Conservation (phyloP, 768 basidiomycete genomes). For the Trichaptum fuscoviolaceum region DNA sequence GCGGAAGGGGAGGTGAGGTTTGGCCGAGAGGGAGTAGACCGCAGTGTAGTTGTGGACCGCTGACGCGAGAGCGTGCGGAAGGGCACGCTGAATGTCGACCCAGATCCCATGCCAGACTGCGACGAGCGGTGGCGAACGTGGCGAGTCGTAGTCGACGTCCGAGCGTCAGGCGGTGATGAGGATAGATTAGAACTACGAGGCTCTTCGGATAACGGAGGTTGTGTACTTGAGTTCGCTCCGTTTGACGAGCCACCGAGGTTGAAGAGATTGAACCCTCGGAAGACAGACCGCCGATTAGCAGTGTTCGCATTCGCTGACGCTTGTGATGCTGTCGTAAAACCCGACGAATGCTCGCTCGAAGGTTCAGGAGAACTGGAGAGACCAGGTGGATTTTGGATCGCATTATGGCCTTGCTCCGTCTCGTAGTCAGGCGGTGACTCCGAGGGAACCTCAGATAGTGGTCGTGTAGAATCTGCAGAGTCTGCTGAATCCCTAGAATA, state of each 20-base stretch:
- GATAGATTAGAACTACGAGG: slow-evolving; percentile 12
- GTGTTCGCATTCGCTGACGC: background rate
- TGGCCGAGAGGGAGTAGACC: slow-evolving; percentile 22
- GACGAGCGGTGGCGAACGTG: slow-evolving; percentile 29
- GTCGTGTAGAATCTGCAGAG: background rate
- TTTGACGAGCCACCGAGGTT: slow-evolving; percentile 31
- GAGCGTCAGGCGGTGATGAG: slow-evolving; percentile 20
- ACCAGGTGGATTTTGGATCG: slow-evolving; percentile 17
- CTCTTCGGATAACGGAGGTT: slow-evolving; percentile 18
- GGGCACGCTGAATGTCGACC: slow-evolving; percentile 31
- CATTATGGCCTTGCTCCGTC: slow-evolving; percentile 69
- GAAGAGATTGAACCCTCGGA: slow-evolving; percentile 35
- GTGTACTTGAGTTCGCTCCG: slow-evolving; percentile 16
- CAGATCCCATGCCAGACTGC: slow-evolving; percentile 27
- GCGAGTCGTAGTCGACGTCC: slow-evolving; percentile 9
- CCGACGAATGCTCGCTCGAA: background rate
- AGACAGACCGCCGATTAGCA: slow-evolving; percentile 37
- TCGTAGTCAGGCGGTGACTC: slow-evolving; percentile 16
- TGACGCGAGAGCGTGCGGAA: slow-evolving; percentile 49
- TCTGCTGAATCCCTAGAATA: background rate
- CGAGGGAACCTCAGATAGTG: background rate
- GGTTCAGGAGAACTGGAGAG: background rate
- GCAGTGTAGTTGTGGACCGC: slow-evolving; percentile 35
- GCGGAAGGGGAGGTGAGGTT: slow-evolving; percentile 57
- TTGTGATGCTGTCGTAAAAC: background rate